phyloP scores from a whole-genome alignment of 2,329 filamentous ascomycete species.

The Aspergillus sp. region DNA sequence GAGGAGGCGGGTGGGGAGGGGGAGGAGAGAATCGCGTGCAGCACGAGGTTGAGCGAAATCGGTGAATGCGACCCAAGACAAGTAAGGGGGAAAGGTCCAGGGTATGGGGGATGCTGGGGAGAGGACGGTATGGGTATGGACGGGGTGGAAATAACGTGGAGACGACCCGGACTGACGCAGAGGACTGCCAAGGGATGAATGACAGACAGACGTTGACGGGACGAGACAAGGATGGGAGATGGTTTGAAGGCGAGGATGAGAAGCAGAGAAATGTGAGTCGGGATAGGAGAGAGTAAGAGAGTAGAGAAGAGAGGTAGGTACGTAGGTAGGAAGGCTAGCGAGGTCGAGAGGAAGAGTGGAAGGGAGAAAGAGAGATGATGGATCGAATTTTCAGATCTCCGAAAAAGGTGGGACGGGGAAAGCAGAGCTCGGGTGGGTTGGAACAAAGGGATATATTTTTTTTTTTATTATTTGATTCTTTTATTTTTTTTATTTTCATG shows the following conservation, averaged over 20 bases:
- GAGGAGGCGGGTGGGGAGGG: neutral
- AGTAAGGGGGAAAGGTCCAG: too few relatives aligned
- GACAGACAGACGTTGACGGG: neutral
- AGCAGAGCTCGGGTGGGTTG: neutral
- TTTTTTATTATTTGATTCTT: too few relatives aligned
- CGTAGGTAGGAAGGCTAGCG: too few relatives aligned
- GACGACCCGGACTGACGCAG: neutral
- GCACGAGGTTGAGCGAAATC: too few relatives aligned
- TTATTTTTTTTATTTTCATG: too few relatives aligned
- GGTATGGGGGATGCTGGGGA: too few relatives aligned
- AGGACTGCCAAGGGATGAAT: neutral
- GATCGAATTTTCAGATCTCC: neutral
- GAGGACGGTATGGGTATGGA: too few relatives aligned
- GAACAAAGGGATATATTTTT: too few relatives aligned
- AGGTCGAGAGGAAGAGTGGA: neutral
- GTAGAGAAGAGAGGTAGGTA: neutral
- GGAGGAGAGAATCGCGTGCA: too few relatives aligned
- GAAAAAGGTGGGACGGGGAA: constrained; percentile 2
- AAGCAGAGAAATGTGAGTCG: neutral
- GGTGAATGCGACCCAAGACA: too few relatives aligned
- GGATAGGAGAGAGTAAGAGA: neutral
- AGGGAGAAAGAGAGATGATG: constrained; percentile 1
- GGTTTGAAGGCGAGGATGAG: neutral
- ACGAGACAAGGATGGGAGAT: neutral
- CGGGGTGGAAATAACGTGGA: too few relatives aligned